These are phyloP conservation scores for Pichia rugopelliculosa DNA, from an alignment of 805 yeast genomes.

Conservation along the genomic window DNA sequence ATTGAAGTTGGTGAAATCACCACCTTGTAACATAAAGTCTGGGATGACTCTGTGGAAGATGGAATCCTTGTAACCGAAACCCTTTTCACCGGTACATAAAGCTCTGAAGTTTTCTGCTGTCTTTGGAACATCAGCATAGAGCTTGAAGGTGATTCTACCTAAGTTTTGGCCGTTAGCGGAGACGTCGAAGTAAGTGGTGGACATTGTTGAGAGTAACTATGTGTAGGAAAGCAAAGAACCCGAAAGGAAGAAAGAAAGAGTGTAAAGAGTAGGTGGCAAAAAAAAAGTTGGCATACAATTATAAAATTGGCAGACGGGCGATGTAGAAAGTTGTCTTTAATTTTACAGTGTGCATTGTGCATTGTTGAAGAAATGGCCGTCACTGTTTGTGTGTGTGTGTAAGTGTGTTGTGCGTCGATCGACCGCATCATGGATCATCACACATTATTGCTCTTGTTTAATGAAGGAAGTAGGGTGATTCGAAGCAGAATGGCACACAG, in stretches of 20 bases:
- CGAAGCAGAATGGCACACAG: neutral
- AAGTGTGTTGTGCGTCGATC: constrained; percentile 1
- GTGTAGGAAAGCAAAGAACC: neutral
- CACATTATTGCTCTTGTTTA: neutral
- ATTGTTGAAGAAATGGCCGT: too few species aligned
- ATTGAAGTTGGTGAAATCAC: constrained; percentile 78
- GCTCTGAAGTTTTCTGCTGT: constrained; percentile 79
- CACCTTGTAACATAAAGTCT: constrained; percentile 94
- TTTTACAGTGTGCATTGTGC: too few species aligned
- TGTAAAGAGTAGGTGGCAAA: neutral
- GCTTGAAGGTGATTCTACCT: constrained; percentile 70
- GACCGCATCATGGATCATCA: constrained; percentile 1
- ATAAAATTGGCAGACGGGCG: too few species aligned
- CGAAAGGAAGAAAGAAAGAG: neutral
- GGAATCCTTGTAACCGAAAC: constrained; percentile 79
- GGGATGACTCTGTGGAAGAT: constrained; percentile 97
- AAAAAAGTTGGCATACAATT: neutral
- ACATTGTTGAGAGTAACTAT: constrained; percentile 20
- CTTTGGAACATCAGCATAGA: constrained; percentile 85
- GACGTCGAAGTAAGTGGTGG: constrained; percentile 37
- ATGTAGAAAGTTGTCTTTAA: too few species aligned
- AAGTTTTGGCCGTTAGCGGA: constrained; percentile 32
- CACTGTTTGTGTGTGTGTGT: too few species aligned
- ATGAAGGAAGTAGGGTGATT: neutral
- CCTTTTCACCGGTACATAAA: constrained; percentile 86